Evolutionary conservation across 2,329 filamentous ascomycete genomes (phyloP).

Genomic region (Cladophialophora yegresii): DNA sequence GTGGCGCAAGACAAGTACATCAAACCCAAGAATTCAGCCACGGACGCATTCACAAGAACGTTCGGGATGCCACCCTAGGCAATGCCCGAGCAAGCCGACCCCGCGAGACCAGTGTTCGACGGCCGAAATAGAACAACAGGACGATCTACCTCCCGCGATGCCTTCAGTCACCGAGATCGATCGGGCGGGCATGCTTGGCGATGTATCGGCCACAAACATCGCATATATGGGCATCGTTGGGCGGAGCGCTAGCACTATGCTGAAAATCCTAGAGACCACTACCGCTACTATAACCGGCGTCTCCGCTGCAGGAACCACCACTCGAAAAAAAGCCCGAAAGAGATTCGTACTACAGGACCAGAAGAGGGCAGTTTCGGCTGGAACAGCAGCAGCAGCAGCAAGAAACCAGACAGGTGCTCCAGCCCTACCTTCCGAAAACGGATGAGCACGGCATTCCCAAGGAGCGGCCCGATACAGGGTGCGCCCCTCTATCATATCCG

Average conservation of each 20-base stretch:
- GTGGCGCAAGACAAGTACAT: not conserved
- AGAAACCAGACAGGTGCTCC: not conserved
- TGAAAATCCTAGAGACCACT: not conserved
- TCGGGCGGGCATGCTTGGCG: not conserved
- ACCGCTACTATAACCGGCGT: not conserved
- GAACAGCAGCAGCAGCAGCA: not conserved
- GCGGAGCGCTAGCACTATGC: not conserved
- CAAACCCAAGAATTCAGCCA: not conserved
- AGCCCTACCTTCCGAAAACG: not conserved
- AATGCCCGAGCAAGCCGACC: not conserved
- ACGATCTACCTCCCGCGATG: not conserved
- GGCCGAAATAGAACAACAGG: not conserved
- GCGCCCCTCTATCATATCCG: conserved; percentile 1
- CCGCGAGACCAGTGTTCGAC: not conserved
- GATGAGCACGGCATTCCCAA: not conserved
- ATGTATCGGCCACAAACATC: not conserved
- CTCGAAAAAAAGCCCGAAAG: not conserved
- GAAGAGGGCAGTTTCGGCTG: not conserved
- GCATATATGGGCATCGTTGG: not conserved
- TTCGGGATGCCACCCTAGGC: not conserved
- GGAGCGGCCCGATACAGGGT: not conserved
- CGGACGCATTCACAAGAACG: not conserved
- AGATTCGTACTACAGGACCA: conserved; percentile 6
- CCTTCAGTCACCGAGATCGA: not conserved
- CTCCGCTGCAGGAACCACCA: not conserved